These are phyloP conservation scores for Boletus rufocinnamomeus DNA, from an alignment of 768 basidiomycete species.

Conservation along the genomic window DNA sequence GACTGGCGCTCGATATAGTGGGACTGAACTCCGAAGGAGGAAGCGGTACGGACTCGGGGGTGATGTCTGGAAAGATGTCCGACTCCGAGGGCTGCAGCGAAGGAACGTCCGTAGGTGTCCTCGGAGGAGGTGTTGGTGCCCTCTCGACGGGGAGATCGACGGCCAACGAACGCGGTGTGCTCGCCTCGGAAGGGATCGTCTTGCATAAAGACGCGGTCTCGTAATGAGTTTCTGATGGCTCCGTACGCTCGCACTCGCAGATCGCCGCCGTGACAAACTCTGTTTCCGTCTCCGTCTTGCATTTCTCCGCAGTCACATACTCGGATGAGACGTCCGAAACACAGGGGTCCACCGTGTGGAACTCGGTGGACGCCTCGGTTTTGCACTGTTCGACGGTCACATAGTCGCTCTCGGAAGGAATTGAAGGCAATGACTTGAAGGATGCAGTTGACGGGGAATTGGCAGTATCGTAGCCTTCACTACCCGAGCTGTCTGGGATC, in stretches of 20 bases:
- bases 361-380: conserved; percentile 47
- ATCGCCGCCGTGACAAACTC: conserved; percentile 51
- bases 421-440: conserved; percentile 58
- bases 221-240: conserved; percentile 49
- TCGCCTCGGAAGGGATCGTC: conserved; percentile 39
- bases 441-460: conserved; percentile 49
- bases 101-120: conserved; percentile 28
- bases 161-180: conserved; percentile 39
- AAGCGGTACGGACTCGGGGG: conserved; percentile 39
- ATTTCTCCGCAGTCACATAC: conserved; percentile 53
- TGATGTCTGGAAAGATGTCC: conserved; percentile 18
- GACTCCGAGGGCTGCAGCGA: conserved; percentile 33
- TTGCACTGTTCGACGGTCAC: conserved; percentile 44
- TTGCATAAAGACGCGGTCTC: conserved; percentile 48
- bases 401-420: conserved; percentile 55
- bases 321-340: conserved; percentile 43
- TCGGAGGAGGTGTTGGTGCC: conserved; percentile 29
- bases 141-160: conserved; percentile 32
- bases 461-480: conserved; percentile 52
- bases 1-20: conserved; percentile 22
- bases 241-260: conserved; percentile 34
- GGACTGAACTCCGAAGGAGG: conserved; percentile 40
- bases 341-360: conserved; percentile 50
- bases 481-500: conserved; percentile 41
- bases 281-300: conserved; percentile 43